Evolutionary conservation across 257 asterid species (phyloP).

Genomic region (Fraxinus quadrangulata): DNA sequence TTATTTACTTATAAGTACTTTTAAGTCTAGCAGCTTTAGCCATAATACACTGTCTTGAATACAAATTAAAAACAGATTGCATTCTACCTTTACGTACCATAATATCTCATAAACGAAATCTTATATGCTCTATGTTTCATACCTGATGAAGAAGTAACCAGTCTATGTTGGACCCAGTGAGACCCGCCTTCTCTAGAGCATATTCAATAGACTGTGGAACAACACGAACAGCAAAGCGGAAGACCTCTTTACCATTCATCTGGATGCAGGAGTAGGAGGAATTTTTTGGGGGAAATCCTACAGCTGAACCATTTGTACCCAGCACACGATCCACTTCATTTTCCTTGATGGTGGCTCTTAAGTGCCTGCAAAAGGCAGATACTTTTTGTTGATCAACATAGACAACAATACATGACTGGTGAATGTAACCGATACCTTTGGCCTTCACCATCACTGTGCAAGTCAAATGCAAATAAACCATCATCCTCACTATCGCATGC

Average conservation of each 20-base stretch:
- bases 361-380: conserved; percentile 40
- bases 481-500: conserved; percentile 56
- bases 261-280: conserved; percentile 75
- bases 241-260: conserved; percentile 98
- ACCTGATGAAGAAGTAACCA: conserved; percentile 99
- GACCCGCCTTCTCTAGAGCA: conserved; percentile 80
- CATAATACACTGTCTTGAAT: background rate
- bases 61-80: background rate
- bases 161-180: conserved; percentile 67
- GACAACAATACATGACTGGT: background rate
- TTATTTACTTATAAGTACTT: background rate
- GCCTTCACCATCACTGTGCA: conserved; percentile 62
- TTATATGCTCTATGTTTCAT: conserved; percentile 15
- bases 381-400: conserved; percentile 8
- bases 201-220: conserved; percentile 90
- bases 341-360: conserved; percentile 58
- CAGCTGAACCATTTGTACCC: conserved; percentile 75
- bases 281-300: conserved; percentile 57
- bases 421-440: conserved; percentile 39
- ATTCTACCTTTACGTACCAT: too few species aligned
- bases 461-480: conserved; percentile 52
- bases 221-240: conserved; percentile 84
- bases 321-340: conserved; percentile 43
- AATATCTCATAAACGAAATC: too few species aligned
- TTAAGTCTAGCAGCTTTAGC: background rate